Base-by-base conservation (phyloP, 306 rosid genomes). In the Begonia peltatifolia region DNA sequence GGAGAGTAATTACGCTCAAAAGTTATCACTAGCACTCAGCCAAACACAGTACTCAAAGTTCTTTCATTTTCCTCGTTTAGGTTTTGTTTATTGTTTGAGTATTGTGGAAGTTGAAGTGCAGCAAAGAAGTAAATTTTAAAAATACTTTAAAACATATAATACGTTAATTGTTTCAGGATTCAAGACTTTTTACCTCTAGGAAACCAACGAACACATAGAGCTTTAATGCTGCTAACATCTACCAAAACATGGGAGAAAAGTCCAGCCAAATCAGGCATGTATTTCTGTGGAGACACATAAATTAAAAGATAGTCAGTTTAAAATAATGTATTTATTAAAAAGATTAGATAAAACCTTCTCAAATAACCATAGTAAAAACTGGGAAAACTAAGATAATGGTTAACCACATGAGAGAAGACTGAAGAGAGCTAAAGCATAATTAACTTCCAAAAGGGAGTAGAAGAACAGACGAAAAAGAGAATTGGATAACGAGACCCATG, bases 221-320 rank as follows among this genome's bases (percentile, higher is more conserved):
- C 87, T 62, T 72, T 83, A 68, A 90, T 67, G 30, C 99, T 90
- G 68, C 99, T 90, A 66, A 90, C 99, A 63, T 90, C 99, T 41
- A 90, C 99, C 50, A 90, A 60, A 52, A 90, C 97, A 48, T 90
- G 99, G 56, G 99, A 65, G 79, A 90, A 90, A 67, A 86, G 85
- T 57, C 72, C 70, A 35, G 94, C 94, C 75, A 90, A 76, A 50
- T 83, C 90, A 43, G 95, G 95, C 99, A 90, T 85, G 71, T 86
- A 83, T 78, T 90, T 90, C 99, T 90, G 94, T 68, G 42, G 64
- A 64, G 57, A 42, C 7, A 5, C 17, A 58, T 47, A 25, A 22
- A 8, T 56, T 56, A n/a, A n/a, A 57, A 56, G 22, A 51, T 11
- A 52, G 54, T 44, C 42, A 14, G 60, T 48, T 13, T 58, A 41